Conservation (phyloP, 1,284 basidiomycete genomes). For the Rhodotorula sp. region DNA sequence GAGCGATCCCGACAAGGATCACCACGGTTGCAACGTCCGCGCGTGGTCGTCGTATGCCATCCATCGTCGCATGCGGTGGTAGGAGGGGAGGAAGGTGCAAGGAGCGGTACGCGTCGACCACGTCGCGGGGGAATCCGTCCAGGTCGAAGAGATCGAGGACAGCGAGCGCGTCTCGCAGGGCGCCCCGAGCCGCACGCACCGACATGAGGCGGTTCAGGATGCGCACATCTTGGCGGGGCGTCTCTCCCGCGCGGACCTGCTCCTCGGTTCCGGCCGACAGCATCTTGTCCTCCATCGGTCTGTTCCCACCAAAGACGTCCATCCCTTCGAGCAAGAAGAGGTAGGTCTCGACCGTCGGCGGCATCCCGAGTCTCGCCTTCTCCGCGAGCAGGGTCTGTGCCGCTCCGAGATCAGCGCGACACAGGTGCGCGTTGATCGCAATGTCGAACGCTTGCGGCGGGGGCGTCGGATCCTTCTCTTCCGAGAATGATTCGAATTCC, state of each 20-base stretch:
- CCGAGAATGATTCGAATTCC: conserved; percentile 18
- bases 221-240: conserved; percentile 23
- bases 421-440: conserved; percentile 31
- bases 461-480: neutral
- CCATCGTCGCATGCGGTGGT: too few species aligned
- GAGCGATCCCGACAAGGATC: conserved; percentile 20
- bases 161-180: conserved; percentile 17
- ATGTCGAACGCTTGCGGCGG: conserved; percentile 29
- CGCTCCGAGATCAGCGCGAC: conserved; percentile 19
- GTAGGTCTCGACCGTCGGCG: conserved; percentile 28
- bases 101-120: neutral
- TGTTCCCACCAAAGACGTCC: conserved; percentile 33
- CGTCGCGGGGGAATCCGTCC: conserved; percentile 1
- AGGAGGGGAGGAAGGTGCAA: neutral
- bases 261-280: conserved; percentile 11
- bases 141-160: conserved; percentile 29
- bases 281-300: conserved; percentile 34
- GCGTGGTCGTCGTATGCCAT: neutral
- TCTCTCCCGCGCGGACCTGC: conserved; percentile 1
- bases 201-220: conserved; percentile 35
- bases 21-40: conserved; percentile 32
- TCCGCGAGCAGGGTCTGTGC: conserved; percentile 31
- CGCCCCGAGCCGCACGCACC: conserved; percentile 19
- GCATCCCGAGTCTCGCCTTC: conserved; percentile 22
- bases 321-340: conserved; percentile 35